phyloP scores from a whole-genome alignment of 345 rosid genomes.

The Tarenaya hassleriana region DNA sequence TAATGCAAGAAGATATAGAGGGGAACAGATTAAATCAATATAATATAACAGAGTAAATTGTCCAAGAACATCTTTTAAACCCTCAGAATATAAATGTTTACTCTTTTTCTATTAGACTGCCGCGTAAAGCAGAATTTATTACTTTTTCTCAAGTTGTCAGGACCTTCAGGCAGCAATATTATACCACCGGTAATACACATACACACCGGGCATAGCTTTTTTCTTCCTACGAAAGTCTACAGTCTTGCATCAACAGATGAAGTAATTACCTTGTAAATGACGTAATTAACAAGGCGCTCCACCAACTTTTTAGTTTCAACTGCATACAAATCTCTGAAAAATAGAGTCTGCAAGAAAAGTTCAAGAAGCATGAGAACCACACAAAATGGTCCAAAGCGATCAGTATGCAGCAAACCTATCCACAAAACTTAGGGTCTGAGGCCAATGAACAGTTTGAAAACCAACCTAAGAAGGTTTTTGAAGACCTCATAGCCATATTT shows the following conservation, averaged over 20 bases:
- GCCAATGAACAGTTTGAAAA: not conserved
- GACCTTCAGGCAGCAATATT: slow-evolving; percentile 7
- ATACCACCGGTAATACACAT: slow-evolving; percentile 14
- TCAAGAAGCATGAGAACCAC: slow-evolving; percentile 6
- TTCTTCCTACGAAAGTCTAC: slow-evolving; percentile 8
- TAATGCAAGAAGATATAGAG: slow-evolving; percentile 7
- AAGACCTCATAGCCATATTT: not conserved
- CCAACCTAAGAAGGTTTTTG: no score
- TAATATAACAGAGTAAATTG: slow-evolving; percentile 9
- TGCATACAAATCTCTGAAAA: slow-evolving; percentile 70
- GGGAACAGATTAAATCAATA: not conserved
- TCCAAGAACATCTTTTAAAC: slow-evolving; percentile 9
- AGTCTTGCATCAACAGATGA: slow-evolving; percentile 11
- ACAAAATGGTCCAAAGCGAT: slow-evolving; percentile 7
- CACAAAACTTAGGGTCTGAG: slow-evolving; percentile 8
- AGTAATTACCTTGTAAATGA: slow-evolving; percentile 81
- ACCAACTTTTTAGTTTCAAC: slow-evolving; percentile 73
- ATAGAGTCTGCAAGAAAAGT: slow-evolving; percentile 58
- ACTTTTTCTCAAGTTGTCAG: slow-evolving; percentile 7
- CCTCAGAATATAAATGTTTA: slow-evolving; percentile 3
- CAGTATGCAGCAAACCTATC: not conserved
- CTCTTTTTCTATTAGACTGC: not conserved
- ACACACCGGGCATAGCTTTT: slow-evolving; percentile 5
- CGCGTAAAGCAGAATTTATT: not conserved
- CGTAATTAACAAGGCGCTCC: slow-evolving; percentile 91